These are phyloP conservation scores for Podaxis pistillaris DNA, from an alignment of 768 basidiomycete genomes.

Conservation along the genomic window DNA sequence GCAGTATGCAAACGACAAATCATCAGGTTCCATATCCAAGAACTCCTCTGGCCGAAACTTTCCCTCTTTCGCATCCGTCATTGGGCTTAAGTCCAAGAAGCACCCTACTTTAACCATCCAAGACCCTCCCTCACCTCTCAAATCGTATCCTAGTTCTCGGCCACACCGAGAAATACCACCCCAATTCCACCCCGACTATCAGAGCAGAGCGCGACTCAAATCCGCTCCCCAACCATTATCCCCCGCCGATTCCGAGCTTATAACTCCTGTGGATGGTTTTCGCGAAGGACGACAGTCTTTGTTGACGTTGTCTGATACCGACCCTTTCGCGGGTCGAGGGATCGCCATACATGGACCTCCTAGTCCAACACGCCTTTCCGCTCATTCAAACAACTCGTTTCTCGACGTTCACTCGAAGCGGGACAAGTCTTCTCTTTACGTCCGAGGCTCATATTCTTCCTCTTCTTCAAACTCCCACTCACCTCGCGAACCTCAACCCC, in stretches of 20 bases:
- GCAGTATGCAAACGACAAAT: conserved; percentile 29
- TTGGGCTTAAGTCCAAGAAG: conserved; percentile 67
- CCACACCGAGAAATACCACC: conserved; percentile 21
- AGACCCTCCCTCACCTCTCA: conserved; percentile 35
- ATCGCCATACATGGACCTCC: conserved; percentile 40
- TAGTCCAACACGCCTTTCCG: conserved; percentile 50
- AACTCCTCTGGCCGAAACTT: conserved; percentile 30
- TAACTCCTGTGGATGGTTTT: conserved; percentile 52
- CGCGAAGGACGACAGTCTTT: conserved; percentile 46
- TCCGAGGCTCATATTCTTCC: conserved; percentile 55
- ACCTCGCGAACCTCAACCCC: conserved; percentile 27
- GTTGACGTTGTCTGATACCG: conserved; percentile 59
- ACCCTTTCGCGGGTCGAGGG: conserved; percentile 60
- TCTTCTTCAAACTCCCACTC: conserved; percentile 54
- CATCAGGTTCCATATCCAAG: conserved; percentile 23
- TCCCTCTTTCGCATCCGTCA: conserved; percentile 56
- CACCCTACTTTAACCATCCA: conserved; percentile 50
- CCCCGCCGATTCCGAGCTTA: conserved; percentile 51
- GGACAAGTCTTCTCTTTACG: conserved; percentile 31
- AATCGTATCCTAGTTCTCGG: conserved; percentile 19
- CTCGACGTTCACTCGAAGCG: conserved; percentile 43
- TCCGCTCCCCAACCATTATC: conserved; percentile 59
- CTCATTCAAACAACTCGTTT: conserved; percentile 50
- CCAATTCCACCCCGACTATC: conserved; percentile 21
- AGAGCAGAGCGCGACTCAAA: conserved; percentile 47